Evolutionary conservation across 306 rosid genomes (phyloP), one percentile per base, ranked within the genome.

Genomic region (Astragalus membranaceus): DNA sequence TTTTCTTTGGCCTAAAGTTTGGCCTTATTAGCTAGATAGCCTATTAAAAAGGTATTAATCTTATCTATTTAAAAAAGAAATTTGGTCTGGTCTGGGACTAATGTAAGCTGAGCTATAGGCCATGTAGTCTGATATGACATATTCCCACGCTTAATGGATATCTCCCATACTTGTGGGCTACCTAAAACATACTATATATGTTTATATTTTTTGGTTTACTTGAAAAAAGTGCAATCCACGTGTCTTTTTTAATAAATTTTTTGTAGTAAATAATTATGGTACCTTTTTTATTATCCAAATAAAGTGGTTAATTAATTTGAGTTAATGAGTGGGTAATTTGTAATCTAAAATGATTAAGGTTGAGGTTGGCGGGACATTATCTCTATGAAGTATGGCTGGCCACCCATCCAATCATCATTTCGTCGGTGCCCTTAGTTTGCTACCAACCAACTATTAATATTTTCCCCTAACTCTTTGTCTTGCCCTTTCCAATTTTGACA

Each of bases 371-470:
- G 74, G 69, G 80, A 80, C 79, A 57, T 75, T 76, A 80, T 80
- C 76, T 49, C 6, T 30, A 2, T 13, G 7, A 4, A 13, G 57
- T 2, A 65, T 50, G 85, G 79, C 79, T 44, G 85, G 85, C 86
- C 82, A 81, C 59, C 86, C 79, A 85, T 62, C 90, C 83, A 85
- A 83, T 87, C 90, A 85, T 69, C 59, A 43, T 67, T 85, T 83
- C 87, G 92, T 89, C 92, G 96, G 96, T 89, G 96, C 69, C 80
- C 82, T 47, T 65, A 77, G 76, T 61, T 79, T 44, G 67, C 83
- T 72, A 75, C 88, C 92, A 85, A 84, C 89, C 84, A 84, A 39
- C 84, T 81, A 75, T 54, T 79, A 64, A 59, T 85, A 84, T 55
- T 78, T 70, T 50, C 23, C 61, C 17, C 10, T 39, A 41, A 10